Conservation (phyloP, 1,284 basidiomycete species). For the Microbotryum saponariae region DNA sequence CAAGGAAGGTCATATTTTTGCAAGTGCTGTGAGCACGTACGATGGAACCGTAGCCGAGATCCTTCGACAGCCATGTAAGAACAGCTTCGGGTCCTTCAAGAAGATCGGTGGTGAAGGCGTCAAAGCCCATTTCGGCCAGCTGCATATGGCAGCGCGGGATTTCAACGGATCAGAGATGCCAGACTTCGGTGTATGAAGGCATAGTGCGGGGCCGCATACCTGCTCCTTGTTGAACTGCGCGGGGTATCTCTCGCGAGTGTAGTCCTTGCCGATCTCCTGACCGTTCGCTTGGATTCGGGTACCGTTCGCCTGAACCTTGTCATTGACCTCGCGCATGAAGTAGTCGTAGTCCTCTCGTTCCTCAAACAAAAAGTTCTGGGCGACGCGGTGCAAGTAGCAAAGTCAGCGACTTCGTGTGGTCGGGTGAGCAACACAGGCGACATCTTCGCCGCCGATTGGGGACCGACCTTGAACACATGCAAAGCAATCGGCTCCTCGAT, state of each 20-base stretch:
- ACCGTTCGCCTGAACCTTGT: constrained; percentile 59
- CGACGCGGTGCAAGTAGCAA: neutral
- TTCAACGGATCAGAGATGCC: neutral
- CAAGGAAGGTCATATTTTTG: neutral
- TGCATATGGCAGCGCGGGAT: constrained; percentile 38
- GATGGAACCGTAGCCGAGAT: constrained; percentile 1
- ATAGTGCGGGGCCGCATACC: too few species aligned
- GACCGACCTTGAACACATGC: constrained; percentile 56
- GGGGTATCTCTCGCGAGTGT: constrained; percentile 50
- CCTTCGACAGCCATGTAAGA: constrained; percentile 41
- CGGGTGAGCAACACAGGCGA: neutral
- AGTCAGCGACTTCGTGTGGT: neutral
- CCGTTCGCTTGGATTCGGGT: constrained; percentile 38
- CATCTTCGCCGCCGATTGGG: too few species aligned
- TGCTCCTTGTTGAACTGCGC: constrained; percentile 51
- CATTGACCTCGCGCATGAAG: constrained; percentile 53
- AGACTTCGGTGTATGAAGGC: neutral
- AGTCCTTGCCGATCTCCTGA: constrained; percentile 1
- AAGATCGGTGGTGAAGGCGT: constrained; percentile 74
- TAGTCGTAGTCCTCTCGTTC: constrained; percentile 69
- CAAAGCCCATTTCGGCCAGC: constrained; percentile 61
- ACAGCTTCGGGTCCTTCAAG: constrained; percentile 46
- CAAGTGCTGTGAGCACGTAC: constrained; percentile 10
- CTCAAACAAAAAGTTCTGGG: constrained; percentile 76
- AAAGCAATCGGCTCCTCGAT: constrained; percentile 66